Percentiles rank a stretch among this genome's conserved stretches.
Evolutionary conservation across 2,329 filamentous ascomycete genomes (phyloP).

Genomic region (Cladorrhinum sp.): DNA sequence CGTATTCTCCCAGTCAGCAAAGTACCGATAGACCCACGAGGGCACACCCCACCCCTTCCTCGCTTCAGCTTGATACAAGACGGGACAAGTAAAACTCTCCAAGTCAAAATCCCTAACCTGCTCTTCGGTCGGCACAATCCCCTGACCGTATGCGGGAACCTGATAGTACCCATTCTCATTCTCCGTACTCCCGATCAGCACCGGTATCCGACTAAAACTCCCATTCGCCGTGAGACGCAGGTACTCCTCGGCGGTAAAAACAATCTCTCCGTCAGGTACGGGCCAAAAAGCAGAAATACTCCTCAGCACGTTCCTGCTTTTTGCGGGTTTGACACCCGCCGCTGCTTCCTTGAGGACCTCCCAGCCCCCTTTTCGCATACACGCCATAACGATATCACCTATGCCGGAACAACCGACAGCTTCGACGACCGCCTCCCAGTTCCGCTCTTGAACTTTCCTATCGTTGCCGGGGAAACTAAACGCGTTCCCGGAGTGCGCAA

Average conservation of each 20-base stretch:
- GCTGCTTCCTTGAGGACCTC: slow-evolving; percentile 38
- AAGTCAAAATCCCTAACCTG: slow-evolving; percentile 41
- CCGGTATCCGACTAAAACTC: slow-evolving; percentile 40
- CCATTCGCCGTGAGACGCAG: slow-evolving; percentile 32
- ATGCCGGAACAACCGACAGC: slow-evolving; percentile 36
- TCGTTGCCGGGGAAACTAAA: slow-evolving; percentile 45
- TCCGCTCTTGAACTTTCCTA: slow-evolving; percentile 32
- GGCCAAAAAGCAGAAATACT: slow-evolving; percentile 42
- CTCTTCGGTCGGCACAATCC: slow-evolving; percentile 37
- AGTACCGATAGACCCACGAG: slow-evolving; percentile 46
- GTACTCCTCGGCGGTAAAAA: slow-evolving; percentile 46
- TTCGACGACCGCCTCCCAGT: slow-evolving; percentile 42
- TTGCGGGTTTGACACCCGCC: slow-evolving; percentile 32
- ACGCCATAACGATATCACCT: slow-evolving; percentile 32
- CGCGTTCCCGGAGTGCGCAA: slow-evolving; percentile 45
- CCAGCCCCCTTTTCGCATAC: slow-evolving; percentile 38
- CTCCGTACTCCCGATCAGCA: slow-evolving; percentile 42
- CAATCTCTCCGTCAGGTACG: slow-evolving; percentile 37
- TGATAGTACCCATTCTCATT: slow-evolving; percentile 49
- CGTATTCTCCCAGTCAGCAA: slow-evolving; percentile 49
- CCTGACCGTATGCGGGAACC: slow-evolving; percentile 40
- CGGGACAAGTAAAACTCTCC: slow-evolving; percentile 47
- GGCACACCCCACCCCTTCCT: slow-evolving; percentile 36
- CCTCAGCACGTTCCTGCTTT: slow-evolving; percentile 36
- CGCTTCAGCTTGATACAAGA: slow-evolving; percentile 37